Evolutionary conservation across 305 asterid species (phyloP).

Genomic region (Fraxinus baroniana): DNA sequence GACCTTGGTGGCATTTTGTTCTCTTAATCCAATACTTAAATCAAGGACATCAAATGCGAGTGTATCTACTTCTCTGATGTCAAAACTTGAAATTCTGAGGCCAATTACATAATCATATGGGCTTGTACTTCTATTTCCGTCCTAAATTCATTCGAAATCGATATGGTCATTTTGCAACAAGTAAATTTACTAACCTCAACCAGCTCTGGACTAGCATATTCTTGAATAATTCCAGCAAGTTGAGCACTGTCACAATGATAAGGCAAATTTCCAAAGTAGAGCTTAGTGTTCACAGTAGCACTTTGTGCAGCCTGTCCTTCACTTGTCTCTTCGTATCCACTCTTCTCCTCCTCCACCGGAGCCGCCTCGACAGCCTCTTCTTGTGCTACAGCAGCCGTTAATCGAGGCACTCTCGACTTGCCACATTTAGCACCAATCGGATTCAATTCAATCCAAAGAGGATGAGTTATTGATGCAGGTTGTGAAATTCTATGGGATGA

Average conservation of each 20-base stretch:
- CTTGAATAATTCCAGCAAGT: constrained; percentile 89
- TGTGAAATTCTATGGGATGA: constrained; percentile 39
- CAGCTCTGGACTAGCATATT: constrained; percentile 77
- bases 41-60: not conserved
- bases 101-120: not conserved
- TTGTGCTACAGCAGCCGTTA: constrained; percentile 56
- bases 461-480: constrained; percentile 28
- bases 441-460: constrained; percentile 33
- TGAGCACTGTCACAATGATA: constrained; percentile 83
- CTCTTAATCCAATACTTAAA: not conserved
- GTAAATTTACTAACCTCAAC: constrained; percentile 55
- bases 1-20: not conserved
- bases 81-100: not conserved
- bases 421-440: constrained; percentile 16
- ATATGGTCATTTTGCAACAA: not conserved
- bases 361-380: constrained; percentile 52
- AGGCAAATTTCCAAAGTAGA: constrained; percentile 88
- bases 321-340: constrained; percentile 23
- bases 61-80: not conserved
- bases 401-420: constrained; percentile 44
- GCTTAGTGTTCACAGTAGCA: constrained; percentile 53
- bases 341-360: constrained; percentile 29
- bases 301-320: constrained; percentile 29
- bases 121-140: not conserved
- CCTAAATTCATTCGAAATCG: not conserved